Conservation (phyloP, 2,329 filamentous ascomycete genomes). For the Pyrenophora graminea region DNA sequence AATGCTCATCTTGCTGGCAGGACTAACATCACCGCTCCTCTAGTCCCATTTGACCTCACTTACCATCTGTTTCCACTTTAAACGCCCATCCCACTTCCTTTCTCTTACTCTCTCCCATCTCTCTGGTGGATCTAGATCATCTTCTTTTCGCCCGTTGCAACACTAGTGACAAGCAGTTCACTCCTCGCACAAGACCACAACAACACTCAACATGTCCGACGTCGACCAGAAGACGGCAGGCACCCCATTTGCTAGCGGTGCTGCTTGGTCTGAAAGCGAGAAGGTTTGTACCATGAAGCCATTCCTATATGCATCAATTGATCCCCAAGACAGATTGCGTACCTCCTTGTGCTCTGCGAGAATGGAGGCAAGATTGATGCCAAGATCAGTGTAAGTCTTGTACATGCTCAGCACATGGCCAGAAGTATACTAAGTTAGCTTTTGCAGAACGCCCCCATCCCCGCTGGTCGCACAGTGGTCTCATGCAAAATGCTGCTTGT, state of each 20-base stretch:
- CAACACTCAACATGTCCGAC: constrained; percentile 8
- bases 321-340: constrained; percentile 22
- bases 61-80: no score
- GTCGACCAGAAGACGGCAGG: constrained; percentile 5
- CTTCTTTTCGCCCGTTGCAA: background rate
- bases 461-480: constrained; percentile 25
- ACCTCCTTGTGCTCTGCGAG: constrained; percentile 27
- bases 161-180: background rate
- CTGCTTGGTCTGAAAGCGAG: constrained; percentile 29
- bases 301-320: background rate
- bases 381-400: constrained; percentile 16
- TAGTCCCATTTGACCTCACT: no score
- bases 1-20: no score
- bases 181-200: background rate
- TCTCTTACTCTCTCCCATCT: background rate
- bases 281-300: constrained; percentile 10
- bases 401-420: background rate
- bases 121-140: background rate
- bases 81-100: background rate
- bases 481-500: constrained; percentile 33
- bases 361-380: constrained; percentile 7
- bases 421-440: constrained; percentile 1
- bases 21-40: no score
- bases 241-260: constrained; percentile 13
- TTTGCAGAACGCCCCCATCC: constrained; percentile 26